Base-by-base conservation (phyloP, 1,284 basidiomycete genomes). In the Leccinum subatratum region DNA sequence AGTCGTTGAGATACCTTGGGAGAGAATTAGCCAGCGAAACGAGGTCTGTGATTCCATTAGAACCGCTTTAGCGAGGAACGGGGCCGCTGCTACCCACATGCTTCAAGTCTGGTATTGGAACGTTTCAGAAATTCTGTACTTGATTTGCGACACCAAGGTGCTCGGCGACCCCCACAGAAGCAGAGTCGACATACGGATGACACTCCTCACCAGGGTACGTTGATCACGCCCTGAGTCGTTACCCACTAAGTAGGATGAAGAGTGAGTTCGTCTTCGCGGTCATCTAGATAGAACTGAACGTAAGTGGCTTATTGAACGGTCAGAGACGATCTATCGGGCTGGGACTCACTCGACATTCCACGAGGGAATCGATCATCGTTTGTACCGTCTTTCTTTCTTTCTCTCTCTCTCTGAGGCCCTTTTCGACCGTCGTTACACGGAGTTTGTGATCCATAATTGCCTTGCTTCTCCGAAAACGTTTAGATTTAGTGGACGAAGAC, bases 151-250 rank as follows among this genome's bases (percentile, higher is more conserved):
- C 89, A n/a, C 89, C 89, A 25, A 99, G 86, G 75, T 91, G 99
- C 32, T 34, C 32, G 32, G 32, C 32, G 32, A 34, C 32, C 32
- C 32, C 32, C 32, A 12, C 32, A 34, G 32, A 34, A 57, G 22
- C 62, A 37, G 32, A 64, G 62, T 11, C 2, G 3, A 57, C 2
- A 9, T 20, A 61, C 32, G n/a, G 25, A 42, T 42, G 37, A 25
- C 8, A 18, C 37, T 54, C 69, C 78, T 67, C 68, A 93, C 93
- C 93, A 63, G 34, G 96, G 84, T 45, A 98, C 89, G 77, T 98
- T 99, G 81, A 98, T 97, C 62, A 98, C 94, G 66, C 96, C 96
- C 76, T 3, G 34, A 34, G 34, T 99, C 97, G 73, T 99, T 99
- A 68, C 95, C 92, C 3, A 94, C 95, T 97, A 78, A 98, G 98